phyloP scores from a whole-genome alignment of 345 rosid genomes.

The Mangifera indica region DNA sequence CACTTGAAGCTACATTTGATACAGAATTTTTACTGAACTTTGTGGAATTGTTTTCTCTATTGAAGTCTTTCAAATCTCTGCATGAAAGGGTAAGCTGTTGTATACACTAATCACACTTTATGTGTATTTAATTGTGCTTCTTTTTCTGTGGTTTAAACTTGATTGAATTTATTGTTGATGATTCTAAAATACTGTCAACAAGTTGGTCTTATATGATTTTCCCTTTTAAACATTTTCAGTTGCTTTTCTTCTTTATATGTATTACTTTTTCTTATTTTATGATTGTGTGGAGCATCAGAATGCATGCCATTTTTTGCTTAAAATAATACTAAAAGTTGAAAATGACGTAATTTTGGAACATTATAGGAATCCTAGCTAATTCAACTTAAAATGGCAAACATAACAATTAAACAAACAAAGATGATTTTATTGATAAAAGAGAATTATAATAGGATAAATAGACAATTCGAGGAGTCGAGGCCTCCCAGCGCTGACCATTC shows the following conservation, averaged over 20 bases:
- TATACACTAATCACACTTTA: background rate
- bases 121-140: constrained; percentile 12
- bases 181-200: constrained; percentile 1
- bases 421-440: no score
- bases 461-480: no score
- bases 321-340: background rate
- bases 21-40: constrained; percentile 42
- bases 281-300: background rate
- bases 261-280: background rate
- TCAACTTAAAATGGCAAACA: no score
- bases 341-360: background rate
- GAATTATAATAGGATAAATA: no score
- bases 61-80: constrained; percentile 60
- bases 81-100: constrained; percentile 66
- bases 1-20: constrained; percentile 60
- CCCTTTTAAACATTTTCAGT: background rate
- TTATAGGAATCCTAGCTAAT: no score
- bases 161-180: constrained; percentile 6
- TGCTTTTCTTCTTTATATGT: background rate
- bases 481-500: no score
- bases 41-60: constrained; percentile 42
- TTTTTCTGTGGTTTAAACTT: background rate
- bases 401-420: no score
- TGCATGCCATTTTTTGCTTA: background rate
- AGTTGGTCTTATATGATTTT: constrained; percentile 2